Evolutionary conservation across 2,329 filamentous ascomycete genomes (phyloP).

Genomic region (Dactylellina sp.): DNA sequence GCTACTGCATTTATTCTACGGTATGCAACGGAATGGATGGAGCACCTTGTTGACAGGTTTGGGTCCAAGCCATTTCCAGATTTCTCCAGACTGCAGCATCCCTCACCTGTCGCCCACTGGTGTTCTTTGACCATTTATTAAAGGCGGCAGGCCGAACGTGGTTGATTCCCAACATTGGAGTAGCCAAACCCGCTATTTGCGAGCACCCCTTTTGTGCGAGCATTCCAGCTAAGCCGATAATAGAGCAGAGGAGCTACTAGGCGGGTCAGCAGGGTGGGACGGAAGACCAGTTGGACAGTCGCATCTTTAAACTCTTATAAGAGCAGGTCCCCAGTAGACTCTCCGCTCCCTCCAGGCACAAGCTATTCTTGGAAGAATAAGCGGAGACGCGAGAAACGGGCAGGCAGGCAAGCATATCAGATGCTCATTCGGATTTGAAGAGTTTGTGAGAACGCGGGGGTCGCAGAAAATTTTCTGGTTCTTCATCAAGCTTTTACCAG

Average conservation of each 20-base stretch:
- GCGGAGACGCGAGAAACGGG: slow-evolving; percentile 45
- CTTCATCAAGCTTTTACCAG: slow-evolving; percentile 47
- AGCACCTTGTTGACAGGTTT: slow-evolving; percentile 51
- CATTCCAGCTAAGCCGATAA: slow-evolving; percentile 54
- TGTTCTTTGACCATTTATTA: slow-evolving; percentile 52
- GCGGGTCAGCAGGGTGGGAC: slow-evolving; percentile 40
- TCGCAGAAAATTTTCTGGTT: slow-evolving; percentile 49
- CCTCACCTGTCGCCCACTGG: slow-evolving; percentile 8
- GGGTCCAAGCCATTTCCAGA: slow-evolving; percentile 44
- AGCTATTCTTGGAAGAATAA: slow-evolving; percentile 57
- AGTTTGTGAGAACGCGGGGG: slow-evolving; percentile 47
- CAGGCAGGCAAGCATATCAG: slow-evolving; percentile 52
- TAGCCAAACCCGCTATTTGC: slow-evolving; percentile 39
- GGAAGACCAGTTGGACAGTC: slow-evolving; percentile 25
- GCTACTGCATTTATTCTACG: slow-evolving; percentile 25
- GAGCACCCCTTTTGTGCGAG: slow-evolving; percentile 52
- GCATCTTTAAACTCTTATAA: slow-evolving; percentile 52
- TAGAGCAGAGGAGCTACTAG: slow-evolving; percentile 25
- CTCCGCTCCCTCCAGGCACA: slow-evolving; percentile 53
- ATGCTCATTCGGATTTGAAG: slow-evolving; percentile 49
- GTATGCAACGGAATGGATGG: slow-evolving; percentile 45
- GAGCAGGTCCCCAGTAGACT: slow-evolving; percentile 52
- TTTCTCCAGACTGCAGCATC: slow-evolving; percentile 29
- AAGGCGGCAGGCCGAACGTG: slow-evolving; percentile 50
- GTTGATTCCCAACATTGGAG: slow-evolving; percentile 51